phyloP scores from a whole-genome alignment of 257 asterid species.

The Solanum bukasovii region DNA sequence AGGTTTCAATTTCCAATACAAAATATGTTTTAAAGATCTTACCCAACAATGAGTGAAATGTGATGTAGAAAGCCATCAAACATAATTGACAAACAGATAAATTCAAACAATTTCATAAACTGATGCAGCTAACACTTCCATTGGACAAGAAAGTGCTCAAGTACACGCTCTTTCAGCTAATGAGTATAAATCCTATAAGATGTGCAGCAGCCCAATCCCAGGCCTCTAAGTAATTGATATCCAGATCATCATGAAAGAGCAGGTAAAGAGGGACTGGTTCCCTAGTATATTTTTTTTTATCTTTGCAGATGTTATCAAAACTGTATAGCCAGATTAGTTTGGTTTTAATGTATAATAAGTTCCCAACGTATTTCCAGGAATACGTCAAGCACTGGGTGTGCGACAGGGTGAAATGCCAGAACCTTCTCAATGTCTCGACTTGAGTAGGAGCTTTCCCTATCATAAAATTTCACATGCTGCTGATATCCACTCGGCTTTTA shows the following conservation, averaged over 20 bases:
- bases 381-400: neutral
- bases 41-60: neutral
- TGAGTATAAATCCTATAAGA: neutral
- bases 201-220: neutral
- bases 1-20: neutral
- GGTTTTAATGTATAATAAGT: neutral
- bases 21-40: neutral
- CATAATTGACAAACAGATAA: neutral
- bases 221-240: neutral
- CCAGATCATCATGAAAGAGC: neutral
- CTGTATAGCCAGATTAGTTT: neutral
- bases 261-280: neutral
- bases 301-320: neutral
- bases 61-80: neutral
- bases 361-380: neutral
- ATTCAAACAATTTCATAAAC: neutral
- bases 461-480: conserved; percentile 29
- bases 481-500: conserved; percentile 74
- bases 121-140: neutral
- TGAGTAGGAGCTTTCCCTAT: neutral
- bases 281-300: neutral
- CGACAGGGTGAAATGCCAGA: neutral
- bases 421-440: neutral
- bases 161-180: neutral
- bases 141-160: neutral